Evolutionary conservation across 306 rosid genomes (phyloP).

Genomic region (Canavalia gladiata): DNA sequence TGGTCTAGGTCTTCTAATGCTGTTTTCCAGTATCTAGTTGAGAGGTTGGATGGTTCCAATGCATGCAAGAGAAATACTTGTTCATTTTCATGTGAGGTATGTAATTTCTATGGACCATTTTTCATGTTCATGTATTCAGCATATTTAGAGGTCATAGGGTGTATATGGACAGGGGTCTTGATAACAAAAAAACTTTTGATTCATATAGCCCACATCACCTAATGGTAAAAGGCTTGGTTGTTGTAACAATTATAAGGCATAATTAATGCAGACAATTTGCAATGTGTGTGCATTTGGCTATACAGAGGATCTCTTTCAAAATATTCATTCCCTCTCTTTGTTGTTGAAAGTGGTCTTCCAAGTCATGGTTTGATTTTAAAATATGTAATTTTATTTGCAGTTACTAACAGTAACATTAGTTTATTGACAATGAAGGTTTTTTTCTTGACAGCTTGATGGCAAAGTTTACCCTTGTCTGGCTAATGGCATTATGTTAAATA

Average conservation of each 20-base stretch:
- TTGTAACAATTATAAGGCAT: neutral
- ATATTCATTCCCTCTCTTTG: neutral
- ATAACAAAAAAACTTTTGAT: too few species aligned
- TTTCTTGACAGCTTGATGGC: constrained; percentile 66
- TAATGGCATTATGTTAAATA: constrained; percentile 47
- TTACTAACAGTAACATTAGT: constrained; percentile 1
- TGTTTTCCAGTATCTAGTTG: constrained; percentile 57
- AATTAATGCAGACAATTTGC: neutral
- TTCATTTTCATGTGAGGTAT: constrained; percentile 62
- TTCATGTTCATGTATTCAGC: neutral
- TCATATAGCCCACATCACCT: too few species aligned
- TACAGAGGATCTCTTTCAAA: neutral
- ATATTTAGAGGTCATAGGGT: neutral
- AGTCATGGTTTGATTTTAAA: constrained; percentile 1
- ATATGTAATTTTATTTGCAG: neutral
- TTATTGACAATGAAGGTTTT: neutral
- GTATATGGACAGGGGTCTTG: neutral
- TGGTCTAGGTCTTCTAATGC: constrained; percentile 61
- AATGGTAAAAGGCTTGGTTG: too few species aligned
- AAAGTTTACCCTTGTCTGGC: constrained; percentile 57
- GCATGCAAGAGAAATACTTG: constrained; percentile 63
- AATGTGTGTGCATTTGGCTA: neutral
- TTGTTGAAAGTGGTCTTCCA: neutral
- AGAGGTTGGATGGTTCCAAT: constrained; percentile 59
- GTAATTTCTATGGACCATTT: constrained; percentile 1